Evolutionary conservation across 352 stramenopile species (phyloP), one percentile per base, ranked within the genome.

Genomic region (Globisporangium takayamanum): DNA sequence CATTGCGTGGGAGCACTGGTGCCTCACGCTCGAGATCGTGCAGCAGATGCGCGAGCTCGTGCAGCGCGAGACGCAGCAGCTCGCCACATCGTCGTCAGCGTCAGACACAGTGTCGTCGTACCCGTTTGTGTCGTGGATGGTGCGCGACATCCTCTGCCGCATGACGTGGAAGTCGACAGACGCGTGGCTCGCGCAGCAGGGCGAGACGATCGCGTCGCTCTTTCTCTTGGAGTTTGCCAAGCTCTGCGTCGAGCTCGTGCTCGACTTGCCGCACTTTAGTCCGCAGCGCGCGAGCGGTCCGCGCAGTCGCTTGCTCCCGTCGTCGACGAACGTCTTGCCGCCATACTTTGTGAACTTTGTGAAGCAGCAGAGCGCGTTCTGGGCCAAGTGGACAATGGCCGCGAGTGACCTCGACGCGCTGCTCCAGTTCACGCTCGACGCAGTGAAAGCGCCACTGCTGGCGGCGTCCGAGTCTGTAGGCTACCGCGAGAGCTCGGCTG

Each of bases 321-420:
- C 71, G 0, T 88, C 83, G 8, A 76, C 64, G 20, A 91, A 89
- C 54, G 80, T 84, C 14, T 60, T 93, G 45, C 84, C 84, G 14
- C 84, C 84, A 28, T 93, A 93, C 57, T 91, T 93, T 52, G 76
- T 93, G 25, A 93, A 93, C 50, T 93, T 93, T 51, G 84, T 93
- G 47, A 93, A 92, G 47, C 84, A 92, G 54, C 84, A 92, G 62
- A 66, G 69, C 1, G 26, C 57, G 4, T 71, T 93, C 47, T 93
- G 84, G 84, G 53, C 66, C 3, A 89, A 88, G 45, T 93, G 81
- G 81, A 88, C 80, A 53, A 78, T 93, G 59, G 71, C 72, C 14
- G 55, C 71, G 10, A n/a, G 50, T 6, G 79, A 93, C 50, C 37
- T 91, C 49, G 72, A 88, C 26, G 68, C 66, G 2, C 60, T 93